Conservation (phyloP, 2,329 filamentous ascomycete genomes). For the Teratosphaeria gauchensis region DNA sequence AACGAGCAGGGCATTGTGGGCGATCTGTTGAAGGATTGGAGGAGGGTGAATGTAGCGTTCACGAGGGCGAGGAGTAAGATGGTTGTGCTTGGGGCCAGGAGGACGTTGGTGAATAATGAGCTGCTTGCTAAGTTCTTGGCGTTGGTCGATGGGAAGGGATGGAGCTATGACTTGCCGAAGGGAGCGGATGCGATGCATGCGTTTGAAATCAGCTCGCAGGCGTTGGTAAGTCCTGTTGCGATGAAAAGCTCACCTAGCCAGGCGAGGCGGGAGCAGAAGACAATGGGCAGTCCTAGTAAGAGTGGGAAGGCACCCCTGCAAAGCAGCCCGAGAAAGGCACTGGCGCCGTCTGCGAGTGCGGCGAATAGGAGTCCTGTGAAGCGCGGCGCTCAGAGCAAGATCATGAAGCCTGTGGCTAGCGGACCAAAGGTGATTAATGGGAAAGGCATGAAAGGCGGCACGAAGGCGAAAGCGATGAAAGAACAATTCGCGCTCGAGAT, state of each 20-base stretch:
- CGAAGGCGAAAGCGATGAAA: constrained; percentile 5
- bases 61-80: constrained; percentile 89
- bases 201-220: constrained; percentile 18
- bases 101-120: constrained; percentile 62
- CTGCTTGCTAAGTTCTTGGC: constrained; percentile 67
- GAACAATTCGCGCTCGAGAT: constrained; percentile 21
- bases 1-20: constrained; percentile 79
- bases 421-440: constrained; percentile 6
- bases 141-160: constrained; percentile 67
- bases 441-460: constrained; percentile 5
- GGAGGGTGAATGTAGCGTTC: constrained; percentile 90
- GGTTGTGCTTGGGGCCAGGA: constrained; percentile 72
- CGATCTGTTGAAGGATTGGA: constrained; percentile 82
- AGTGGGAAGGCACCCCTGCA: neutral
- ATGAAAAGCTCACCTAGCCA: constrained; percentile 3
- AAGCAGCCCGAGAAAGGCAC: neutral
- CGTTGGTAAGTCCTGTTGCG: constrained; percentile 6
- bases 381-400: constrained; percentile 5
- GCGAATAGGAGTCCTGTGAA: constrained; percentile 5
- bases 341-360: constrained; percentile 5
- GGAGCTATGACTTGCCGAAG: constrained; percentile 60
- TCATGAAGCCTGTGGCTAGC: neutral
- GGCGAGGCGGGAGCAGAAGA: neutral
- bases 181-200: constrained; percentile 14
- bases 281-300: constrained; percentile 2